Base-by-base conservation (phyloP, 495 filamentous ascomycete species). In the Penicillium angulare region DNA sequence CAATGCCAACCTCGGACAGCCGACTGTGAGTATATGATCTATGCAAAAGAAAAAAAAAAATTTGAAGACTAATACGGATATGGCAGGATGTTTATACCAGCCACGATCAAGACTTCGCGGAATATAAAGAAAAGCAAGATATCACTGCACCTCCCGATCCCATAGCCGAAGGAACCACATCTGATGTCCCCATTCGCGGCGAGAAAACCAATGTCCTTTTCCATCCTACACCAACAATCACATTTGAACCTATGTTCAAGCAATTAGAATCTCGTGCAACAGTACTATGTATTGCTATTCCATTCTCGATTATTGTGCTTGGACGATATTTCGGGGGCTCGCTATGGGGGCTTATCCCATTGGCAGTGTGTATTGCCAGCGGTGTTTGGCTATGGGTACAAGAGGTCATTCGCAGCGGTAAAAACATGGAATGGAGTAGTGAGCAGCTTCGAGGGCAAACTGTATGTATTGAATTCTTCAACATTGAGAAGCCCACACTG, bases 141-240 rank as follows among this genome's bases (percentile, higher is more conserved):
- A 72, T 93, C 47, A 96, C 92, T 3, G 87, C 92, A 2, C 92
- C 92, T 5, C 92, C 91, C 1, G 92, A 95, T 56, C 92, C 92
- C 5, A 69, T 96, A 20, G 85, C 81, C 8, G 73, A 83, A 47
- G 86, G 88, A 10, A 80, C 85, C 24, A 96, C 92, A 2, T 89
- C 87, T 7, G 92, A 97, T 67, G 89, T 97, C 6, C 92, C 92
- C 13, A 95, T 97, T 57, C 90, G 89, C 64, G 91, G 91, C 47
- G 92, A 96, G 60, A 95, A 90, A 77, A 97, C 92, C 1, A 96
- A 96, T 56, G 84, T 97, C 26, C 83, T 97, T 22, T 97, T 97
- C 69, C 90, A 97, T 62, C 92, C 93, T 0, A 97, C 92, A 0
- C 92, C 92, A 0, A 85, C 87, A 1, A 76, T 96, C 45, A 86